Percentiles rank a stretch among this genome's conserved stretches.
phyloP scores from a whole-genome alignment of 2,329 filamentous ascomycete genomes.

The Shiraia sp. region DNA sequence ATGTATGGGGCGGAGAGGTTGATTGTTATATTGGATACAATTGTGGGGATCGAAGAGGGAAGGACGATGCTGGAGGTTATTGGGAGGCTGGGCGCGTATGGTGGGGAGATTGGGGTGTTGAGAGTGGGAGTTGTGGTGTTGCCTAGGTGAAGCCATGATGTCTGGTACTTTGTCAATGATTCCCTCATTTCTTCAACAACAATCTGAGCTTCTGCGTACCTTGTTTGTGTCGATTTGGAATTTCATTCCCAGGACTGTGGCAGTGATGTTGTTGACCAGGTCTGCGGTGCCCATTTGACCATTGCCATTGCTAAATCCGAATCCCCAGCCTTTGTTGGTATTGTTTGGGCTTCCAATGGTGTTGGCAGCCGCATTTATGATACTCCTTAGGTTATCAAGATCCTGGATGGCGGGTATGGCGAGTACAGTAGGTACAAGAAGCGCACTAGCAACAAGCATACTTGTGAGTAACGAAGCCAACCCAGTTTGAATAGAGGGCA shows the following conservation, averaged over 20 bases:
- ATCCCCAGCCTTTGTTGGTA: conserved; percentile 32
- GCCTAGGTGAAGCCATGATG: conserved; percentile 18
- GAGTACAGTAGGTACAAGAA: conserved; percentile 27
- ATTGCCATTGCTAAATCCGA: conserved; percentile 13
- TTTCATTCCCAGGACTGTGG: conserved; percentile 33
- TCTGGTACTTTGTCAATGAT: conserved; percentile 13
- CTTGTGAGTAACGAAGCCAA: conserved; percentile 6
- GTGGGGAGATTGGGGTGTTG: conserved; percentile 10
- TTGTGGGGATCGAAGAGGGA: conserved; percentile 14
- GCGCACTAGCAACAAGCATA: conserved; percentile 34
- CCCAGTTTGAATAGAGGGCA: conserved; percentile 6
- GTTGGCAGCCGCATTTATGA: conserved; percentile 33
- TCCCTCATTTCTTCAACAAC: not conserved
- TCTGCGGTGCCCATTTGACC: conserved; percentile 35
- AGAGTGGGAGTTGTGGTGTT: conserved; percentile 6
- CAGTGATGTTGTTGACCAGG: conserved; percentile 39
- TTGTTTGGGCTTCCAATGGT: conserved; percentile 34
- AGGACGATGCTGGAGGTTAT: conserved; percentile 17
- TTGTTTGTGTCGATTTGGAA: conserved; percentile 37
- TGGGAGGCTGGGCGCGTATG: conserved; percentile 18
- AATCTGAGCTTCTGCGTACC: conserved; percentile 12
- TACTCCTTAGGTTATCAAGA: conserved; percentile 28
- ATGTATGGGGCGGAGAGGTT: conserved; percentile 29
- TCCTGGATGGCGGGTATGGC: conserved; percentile 35
- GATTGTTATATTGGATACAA: conserved; percentile 16